These are phyloP conservation scores for Infundibulicybe gibba DNA, from an alignment of 768 basidiomycete species.

Conservation along the genomic window DNA sequence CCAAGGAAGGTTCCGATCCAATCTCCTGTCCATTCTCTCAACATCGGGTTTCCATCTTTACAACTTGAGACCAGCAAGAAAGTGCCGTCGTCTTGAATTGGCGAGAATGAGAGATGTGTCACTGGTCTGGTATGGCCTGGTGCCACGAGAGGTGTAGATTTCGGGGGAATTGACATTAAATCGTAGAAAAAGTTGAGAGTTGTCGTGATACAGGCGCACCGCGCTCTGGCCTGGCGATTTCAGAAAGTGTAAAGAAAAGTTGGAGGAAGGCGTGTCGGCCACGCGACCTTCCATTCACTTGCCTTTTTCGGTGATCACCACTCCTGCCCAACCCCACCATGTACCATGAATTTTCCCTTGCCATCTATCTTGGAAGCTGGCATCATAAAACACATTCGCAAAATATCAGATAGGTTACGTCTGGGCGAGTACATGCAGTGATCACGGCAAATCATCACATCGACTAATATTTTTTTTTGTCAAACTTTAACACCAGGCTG, in stretches of 20 bases:
- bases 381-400: too few species aligned
- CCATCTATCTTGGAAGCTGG: not conserved
- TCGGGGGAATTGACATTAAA: conserved; percentile 61
- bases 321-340: not conserved
- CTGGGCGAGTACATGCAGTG: too few species aligned
- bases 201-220: conserved; percentile 53
- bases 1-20: conserved; percentile 95
- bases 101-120: conserved; percentile 91
- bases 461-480: too few species aligned
- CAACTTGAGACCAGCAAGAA: conserved; percentile 94
- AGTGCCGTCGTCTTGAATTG: conserved; percentile 77
- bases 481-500: too few species aligned
- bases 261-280: not conserved
- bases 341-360: not conserved
- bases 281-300: not conserved
- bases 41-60: conserved; percentile 98
- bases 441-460: too few species aligned
- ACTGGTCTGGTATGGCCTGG: conserved; percentile 87
- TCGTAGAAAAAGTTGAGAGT: conserved; percentile 15
- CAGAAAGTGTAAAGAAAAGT: conserved; percentile 7
- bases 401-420: too few species aligned
- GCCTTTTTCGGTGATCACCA: not conserved
- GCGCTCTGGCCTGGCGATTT: conserved; percentile 35
- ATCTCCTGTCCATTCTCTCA: conserved; percentile 96
- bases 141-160: conserved; percentile 77